Percentiles rank a stretch among this genome's conserved stretches.
Conservation (phyloP, 148 eudicot species). For the Spergularia bocconei region DNA sequence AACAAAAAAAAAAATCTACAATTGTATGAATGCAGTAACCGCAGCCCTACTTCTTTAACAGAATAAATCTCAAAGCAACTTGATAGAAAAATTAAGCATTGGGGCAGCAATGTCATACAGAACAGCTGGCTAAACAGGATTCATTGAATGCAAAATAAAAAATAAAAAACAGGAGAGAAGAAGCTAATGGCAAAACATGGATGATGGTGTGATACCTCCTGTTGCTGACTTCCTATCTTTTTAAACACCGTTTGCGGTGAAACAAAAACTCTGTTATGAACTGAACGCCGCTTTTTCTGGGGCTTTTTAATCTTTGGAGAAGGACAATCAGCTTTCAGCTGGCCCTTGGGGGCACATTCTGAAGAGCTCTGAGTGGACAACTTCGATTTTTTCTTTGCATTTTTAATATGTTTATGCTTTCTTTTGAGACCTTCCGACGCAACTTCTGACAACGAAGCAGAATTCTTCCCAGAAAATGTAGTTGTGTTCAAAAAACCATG, state of each 20-base stretch:
- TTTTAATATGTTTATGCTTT: conserved; percentile 36
- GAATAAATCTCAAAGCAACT: too few species aligned
- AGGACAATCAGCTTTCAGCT: conserved; percentile 29
- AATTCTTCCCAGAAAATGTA: conserved; percentile 24
- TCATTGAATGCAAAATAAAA: background rate
- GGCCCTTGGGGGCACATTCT: conserved; percentile 29
- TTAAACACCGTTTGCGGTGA: conserved; percentile 26
- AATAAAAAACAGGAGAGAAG: conserved; percentile 9
- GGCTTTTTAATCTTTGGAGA: conserved; percentile 36
- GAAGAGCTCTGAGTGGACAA: conserved; percentile 25
- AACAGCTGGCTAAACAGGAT: background rate
- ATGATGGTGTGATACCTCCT: conserved; percentile 49
- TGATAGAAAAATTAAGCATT: too few species aligned
- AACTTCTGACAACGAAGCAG: conserved; percentile 30
- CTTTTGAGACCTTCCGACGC: conserved; percentile 45
- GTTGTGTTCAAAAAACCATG: conserved; percentile 27
- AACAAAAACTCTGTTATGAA: conserved; percentile 35
- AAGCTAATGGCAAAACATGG: conserved; percentile 9
- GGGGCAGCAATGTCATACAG: too few species aligned
- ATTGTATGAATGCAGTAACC: too few species aligned
- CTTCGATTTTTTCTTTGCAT: conserved; percentile 42
- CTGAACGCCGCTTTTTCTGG: conserved; percentile 40
- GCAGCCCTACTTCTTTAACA: too few species aligned
- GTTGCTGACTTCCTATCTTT: conserved; percentile 28
- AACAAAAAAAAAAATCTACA: too few species aligned